Base-by-base conservation (phyloP, 2,329 filamentous ascomycete genomes). In the Alternaria sp. region DNA sequence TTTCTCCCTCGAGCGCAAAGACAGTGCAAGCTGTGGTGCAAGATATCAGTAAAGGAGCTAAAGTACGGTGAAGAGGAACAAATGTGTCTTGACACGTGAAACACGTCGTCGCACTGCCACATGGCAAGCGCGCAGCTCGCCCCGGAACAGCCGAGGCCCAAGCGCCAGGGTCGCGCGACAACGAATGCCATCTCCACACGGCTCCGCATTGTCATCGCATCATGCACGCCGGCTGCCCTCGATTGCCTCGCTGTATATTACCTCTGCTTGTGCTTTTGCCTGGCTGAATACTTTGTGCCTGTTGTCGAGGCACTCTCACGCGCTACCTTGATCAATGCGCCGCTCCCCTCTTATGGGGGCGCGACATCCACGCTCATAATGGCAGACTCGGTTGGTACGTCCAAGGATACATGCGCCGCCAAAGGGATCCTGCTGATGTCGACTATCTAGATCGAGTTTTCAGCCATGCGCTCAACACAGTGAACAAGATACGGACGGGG, bases 381-480 rank as follows among this genome's bases (percentile, higher is more conserved):
- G 78, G 73, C 78, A 58, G 78, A 80, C 66, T 79, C 78, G 14
- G 77, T 80, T 57, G 78, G 78, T 79, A 71, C 56, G 78, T 77
- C 7, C 11, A 2, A 36, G 4, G 28, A 9, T 11, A 12, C 4
- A 22, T 36, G 8, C 24, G 24, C 24, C 24, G 24, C 24, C 24
- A 26, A 11, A 30, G 28, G 11, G 8, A 5, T 16, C 28, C n/a
- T 16, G 26, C 48, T 69, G 52, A 64, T 36, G 16, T 18, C 8
- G 6, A 18, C 39, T 30, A 4, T 9, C 32, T 65, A 98, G 95
- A 99, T 83, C 91, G 95, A 81, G 95, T 99, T 76, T 99, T 99
- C 80, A 94, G 96, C 79, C 94, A 99, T 87, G 95, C 95, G 67
- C 91, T 99, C 80, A 97, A 97, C 82, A 98, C 95, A 24, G 94